Percentiles rank a stretch among this genome's conserved stretches.
Conservation (phyloP, 345 rosid genomes). For the Lumnitzera racemosa region DNA sequence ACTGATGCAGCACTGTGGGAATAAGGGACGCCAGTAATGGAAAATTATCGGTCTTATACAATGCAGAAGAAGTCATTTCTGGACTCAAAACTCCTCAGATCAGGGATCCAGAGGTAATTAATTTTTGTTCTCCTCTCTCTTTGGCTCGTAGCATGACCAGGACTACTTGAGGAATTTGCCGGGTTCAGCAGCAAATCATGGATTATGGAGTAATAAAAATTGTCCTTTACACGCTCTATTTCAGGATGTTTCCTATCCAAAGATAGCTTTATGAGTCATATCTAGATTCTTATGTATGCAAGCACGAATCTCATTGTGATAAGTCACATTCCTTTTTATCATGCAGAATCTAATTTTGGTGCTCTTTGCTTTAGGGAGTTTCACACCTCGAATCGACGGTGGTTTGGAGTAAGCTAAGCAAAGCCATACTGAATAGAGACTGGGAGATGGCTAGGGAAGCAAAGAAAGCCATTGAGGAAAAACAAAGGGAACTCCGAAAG, state of each 20-base stretch:
- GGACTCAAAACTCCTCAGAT: conserved; percentile 54
- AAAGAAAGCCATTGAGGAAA: conserved; percentile 57
- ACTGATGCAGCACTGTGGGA: conserved; percentile 41
- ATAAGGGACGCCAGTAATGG: conserved; percentile 45
- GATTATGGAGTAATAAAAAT: neutral
- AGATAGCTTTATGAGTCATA: no score
- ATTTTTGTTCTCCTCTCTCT: no score
- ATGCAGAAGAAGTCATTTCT: conserved; percentile 46
- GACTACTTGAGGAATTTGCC: neutral
- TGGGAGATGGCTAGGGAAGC: conserved; percentile 75
- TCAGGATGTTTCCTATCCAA: no score
- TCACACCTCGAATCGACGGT: conserved; percentile 47
- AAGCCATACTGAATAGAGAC: conserved; percentile 41
- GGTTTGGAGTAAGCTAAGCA: conserved; percentile 71
- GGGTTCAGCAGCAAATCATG: neutral
- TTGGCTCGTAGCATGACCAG: no score
- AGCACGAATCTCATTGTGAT: no score
- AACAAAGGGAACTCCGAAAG: conserved; percentile 42
- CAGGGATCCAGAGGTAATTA: conserved; percentile 46
- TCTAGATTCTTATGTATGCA: no score
- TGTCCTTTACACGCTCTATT: no score
- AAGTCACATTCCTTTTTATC: no score
- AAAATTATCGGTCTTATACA: conserved; percentile 40
- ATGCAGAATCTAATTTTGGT: no score
- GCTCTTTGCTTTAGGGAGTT: conserved; percentile 32